Conservation (phyloP, 306 rosid species). For the Vigna angularis region DNA sequence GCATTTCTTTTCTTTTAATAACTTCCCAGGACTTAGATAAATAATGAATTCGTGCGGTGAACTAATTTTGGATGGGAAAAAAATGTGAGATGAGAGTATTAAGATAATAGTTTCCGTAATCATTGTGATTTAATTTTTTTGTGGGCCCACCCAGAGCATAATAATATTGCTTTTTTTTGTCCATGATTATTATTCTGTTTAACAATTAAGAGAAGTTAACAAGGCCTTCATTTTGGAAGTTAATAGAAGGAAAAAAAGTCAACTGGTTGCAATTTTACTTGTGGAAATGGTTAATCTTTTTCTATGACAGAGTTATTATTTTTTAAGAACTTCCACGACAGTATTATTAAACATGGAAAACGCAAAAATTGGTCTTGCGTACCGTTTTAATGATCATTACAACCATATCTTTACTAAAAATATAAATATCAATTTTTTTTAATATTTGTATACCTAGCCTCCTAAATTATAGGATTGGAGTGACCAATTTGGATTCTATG, state of each 20-base stretch:
- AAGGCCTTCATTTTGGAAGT: neutral
- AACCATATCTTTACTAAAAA: neutral
- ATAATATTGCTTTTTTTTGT: neutral
- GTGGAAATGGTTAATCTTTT: neutral
- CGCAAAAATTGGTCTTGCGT: neutral
- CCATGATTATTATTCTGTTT: neutral
- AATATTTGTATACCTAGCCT: neutral
- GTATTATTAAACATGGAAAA: neutral
- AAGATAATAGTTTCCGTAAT: neutral
- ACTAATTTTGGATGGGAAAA: neutral
- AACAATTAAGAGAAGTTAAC: neutral
- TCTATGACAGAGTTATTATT: neutral
- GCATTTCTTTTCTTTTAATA: neutral
- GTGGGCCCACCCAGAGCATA: constrained; percentile 2
- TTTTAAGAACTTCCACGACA: neutral
- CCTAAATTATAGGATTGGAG: neutral
- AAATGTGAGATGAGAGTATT: neutral
- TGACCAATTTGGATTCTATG: neutral
- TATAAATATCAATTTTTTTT: neutral
- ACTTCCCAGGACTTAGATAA: neutral
- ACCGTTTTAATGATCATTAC: neutral
- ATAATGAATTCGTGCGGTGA: neutral
- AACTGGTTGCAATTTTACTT: neutral
- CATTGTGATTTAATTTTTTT: neutral
- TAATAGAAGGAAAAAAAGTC: neutral